Evolutionary conservation across 2,329 filamentous ascomycete genomes (phyloP).

Genomic region (Trichoderma sp.): DNA sequence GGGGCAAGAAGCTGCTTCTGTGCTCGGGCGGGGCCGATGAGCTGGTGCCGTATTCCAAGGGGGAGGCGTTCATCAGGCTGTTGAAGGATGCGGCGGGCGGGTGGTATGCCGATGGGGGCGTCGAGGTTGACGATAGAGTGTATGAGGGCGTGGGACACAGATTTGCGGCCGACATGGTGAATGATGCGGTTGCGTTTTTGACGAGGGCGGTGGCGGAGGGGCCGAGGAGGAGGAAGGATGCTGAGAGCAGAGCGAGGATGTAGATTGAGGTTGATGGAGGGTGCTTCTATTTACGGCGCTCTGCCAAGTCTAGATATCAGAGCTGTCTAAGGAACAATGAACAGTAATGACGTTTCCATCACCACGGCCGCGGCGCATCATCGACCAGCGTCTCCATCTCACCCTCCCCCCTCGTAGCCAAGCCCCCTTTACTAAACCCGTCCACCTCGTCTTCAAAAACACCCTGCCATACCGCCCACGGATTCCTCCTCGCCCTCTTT

Average conservation of each 20-base stretch:
- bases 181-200: slow-evolving; percentile 66
- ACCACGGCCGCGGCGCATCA: slow-evolving; percentile 45
- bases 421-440: slow-evolving; percentile 37
- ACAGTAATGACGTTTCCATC: not conserved
- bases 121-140: slow-evolving; percentile 64
- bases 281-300: not conserved
- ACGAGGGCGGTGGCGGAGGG: slow-evolving; percentile 46
- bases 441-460: slow-evolving; percentile 45
- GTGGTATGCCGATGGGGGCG: slow-evolving; percentile 58
- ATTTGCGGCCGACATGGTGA: slow-evolving; percentile 68
- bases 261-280: not conserved
- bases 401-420: slow-evolving; percentile 39
- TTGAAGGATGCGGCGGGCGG: slow-evolving; percentile 56
- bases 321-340: not conserved
- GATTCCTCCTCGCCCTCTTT: slow-evolving; percentile 54
- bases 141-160: slow-evolving; percentile 70
- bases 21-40: slow-evolving; percentile 69
- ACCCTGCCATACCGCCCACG: slow-evolving; percentile 48
- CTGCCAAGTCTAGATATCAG: not conserved
- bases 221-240: slow-evolving; percentile 28
- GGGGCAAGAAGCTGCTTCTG: slow-evolving; percentile 65
- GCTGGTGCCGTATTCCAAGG: slow-evolving; percentile 68
- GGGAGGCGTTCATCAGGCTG: slow-evolving; percentile 61
- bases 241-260: slow-evolving; percentile 35
- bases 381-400: slow-evolving; percentile 47